Conservation (phyloP, 331 rosid species). For the Ulmus americana region DNA sequence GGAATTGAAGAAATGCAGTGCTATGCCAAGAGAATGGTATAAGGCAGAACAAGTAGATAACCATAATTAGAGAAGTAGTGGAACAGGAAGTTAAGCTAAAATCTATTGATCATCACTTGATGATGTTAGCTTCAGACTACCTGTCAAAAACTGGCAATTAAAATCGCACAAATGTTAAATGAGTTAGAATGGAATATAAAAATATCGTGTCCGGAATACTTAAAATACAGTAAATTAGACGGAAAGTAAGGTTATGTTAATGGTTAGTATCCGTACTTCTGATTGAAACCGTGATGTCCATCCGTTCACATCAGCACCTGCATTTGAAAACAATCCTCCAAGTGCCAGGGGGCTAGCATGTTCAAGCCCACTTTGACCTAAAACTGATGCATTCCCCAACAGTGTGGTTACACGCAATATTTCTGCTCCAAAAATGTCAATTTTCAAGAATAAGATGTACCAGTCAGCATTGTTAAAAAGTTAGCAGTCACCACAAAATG, state of each 20-base stretch:
- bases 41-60: constrained; percentile 22
- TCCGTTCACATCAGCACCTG: constrained; percentile 81
- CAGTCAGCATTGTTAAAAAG: constrained; percentile 98
- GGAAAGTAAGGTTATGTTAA: constrained; percentile 92
- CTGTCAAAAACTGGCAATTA: constrained; percentile 62
- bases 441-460: constrained; percentile 97
- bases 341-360: constrained; percentile 98
- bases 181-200: constrained; percentile 62
- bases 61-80: constrained; percentile 27
- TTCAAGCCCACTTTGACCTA: constrained; percentile 99
- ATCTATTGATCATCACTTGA: constrained; percentile 36
- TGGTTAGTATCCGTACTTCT: constrained; percentile 99
- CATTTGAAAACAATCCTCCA: constrained; percentile 88
- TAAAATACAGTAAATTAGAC: constrained; percentile 70
- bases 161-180: constrained; percentile 47
- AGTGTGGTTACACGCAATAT: constrained; percentile 99
- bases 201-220: constrained; percentile 65
- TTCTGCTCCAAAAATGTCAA: constrained; percentile 99
- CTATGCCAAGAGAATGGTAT: constrained; percentile 16
- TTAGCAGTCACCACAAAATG: constrained; percentile 91
- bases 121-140: constrained; percentile 67
- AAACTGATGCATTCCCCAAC: constrained; percentile 99
- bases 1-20: constrained; percentile 22
- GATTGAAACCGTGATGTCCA: constrained; percentile 98
- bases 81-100: constrained; percentile 34